Evolutionary conservation across 2,329 filamentous ascomycete genomes (phyloP), one percentile per base, ranked within the genome.

Genomic region (Monosporascus sp.): DNA sequence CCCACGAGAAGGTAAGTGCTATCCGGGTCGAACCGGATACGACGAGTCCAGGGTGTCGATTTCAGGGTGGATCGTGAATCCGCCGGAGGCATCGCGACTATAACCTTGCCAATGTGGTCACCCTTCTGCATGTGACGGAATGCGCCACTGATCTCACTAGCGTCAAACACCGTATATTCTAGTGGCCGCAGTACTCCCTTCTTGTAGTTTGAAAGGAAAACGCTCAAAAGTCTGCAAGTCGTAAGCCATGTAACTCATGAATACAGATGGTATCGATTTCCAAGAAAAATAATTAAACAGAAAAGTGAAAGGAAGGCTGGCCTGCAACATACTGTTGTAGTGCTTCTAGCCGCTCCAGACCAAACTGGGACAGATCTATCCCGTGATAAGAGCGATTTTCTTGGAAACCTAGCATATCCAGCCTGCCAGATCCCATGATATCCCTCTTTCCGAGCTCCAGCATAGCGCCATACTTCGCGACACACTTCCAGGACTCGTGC

Each of bases 361-460:
- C 52, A 11, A 60, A 55, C 17, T 58, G 57, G 5, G 62, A 59
- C 8, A 73, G 45, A 22, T 75, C 71, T 1, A 76, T 55, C 43
- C 66, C 66, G 15, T 59, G 56, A 27, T 70, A 74, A 2, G 64
- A 65, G 0, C 70, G 63, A 4, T 69, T 71, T 1, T 55, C 57
- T 3, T 69, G 62, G 39, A 82, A 81, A 0, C 68, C 65, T 1
- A 68, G 57, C 75, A 81, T 77, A 2, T 72, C 70, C 5, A 81
- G 65, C 6, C 66, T 60, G 2, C 67, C 71, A 22, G 72, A 68
- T 1, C 70, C 69, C 1, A 70, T 58, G 2, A 77, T 63, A 46
- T 78, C 74, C 6, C 69, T 62, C 56, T 73, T 74, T 7, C 74
- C 74, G n/a, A 79, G 71, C 50, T 79, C 76, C 0, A 79, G 52